Base-by-base conservation (phyloP, 164 flowering plant genomes). In the Sedum album region DNA sequence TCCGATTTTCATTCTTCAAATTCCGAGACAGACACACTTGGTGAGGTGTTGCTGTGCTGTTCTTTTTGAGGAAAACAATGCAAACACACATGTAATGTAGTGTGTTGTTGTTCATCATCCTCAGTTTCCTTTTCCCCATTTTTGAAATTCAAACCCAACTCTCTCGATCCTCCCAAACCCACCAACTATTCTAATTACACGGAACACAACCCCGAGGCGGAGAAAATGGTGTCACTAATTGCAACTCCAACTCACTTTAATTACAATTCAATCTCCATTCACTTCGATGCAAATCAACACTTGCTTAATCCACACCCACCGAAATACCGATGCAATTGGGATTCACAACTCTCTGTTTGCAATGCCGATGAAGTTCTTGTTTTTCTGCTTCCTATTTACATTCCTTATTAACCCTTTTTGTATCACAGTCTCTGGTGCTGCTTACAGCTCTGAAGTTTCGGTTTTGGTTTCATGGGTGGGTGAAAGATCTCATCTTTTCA, bases 321-420 rank as follows among this genome's bases (percentile, higher is more conserved):
- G 28, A 20, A 33, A 66, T 38, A 66, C 89, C 89, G 76, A 91
- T 87, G 93, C 87, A 89, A 74, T 78, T 80, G 83, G 87, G 81
- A 74, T 79, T 86, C 79, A 82, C 88, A 80, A 74, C 79, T 84
- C 83, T 62, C 46, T 4, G 46, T 30, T 57, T 20, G 48, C 49
- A 74, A 71, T 76, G 72, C 39, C 75, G 46, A 69, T 61, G 77
- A 72, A 75, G 69, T 75, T 31, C 38, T 31, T 21, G 11, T 41
- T 68, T 21, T 41, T 66, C 65, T 62, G 36, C 72, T 30, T 69
- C 62, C 2, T 73, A 44, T 13, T 73, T 30, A 66, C 69, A 11
- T 51, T 69, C 28, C 71, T 63, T 31, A n/a, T n/a, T n/a, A 2
- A 6, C n/a, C 15, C 73, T 1, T 3, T 44, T 65, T 38, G 25